Evolutionary conservation across 2,329 filamentous ascomycete genomes (phyloP).

Genomic region (Penicillium hesseltinei): DNA sequence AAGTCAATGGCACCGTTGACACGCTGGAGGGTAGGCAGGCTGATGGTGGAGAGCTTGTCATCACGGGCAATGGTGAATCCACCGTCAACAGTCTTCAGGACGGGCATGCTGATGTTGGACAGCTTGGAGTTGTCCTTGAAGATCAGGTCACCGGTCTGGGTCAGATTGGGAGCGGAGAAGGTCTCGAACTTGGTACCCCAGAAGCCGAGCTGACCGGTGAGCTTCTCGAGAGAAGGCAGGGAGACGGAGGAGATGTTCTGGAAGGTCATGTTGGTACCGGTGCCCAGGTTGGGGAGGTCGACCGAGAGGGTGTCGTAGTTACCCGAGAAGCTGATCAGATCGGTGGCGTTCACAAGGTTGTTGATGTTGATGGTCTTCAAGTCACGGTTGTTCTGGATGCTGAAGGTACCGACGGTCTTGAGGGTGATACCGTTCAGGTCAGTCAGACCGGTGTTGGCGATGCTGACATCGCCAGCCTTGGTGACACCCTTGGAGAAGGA

Average conservation of each 20-base stretch:
- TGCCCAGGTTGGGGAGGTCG: slow-evolving; percentile 73
- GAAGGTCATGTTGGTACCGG: slow-evolving; percentile 78
- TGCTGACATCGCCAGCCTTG: slow-evolving; percentile 65
- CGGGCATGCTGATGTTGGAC: slow-evolving; percentile 73
- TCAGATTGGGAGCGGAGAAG: slow-evolving; percentile 49
- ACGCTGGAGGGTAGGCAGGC: slow-evolving; percentile 65
- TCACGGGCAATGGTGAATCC: slow-evolving; percentile 90
- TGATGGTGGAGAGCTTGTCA: slow-evolving; percentile 65
- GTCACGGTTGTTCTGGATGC: slow-evolving; percentile 87
- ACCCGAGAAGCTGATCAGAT: slow-evolving; percentile 69
- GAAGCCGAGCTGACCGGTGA: slow-evolving; percentile 80
- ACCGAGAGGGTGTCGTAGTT: slow-evolving; percentile 74
- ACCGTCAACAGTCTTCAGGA: slow-evolving; percentile 67
- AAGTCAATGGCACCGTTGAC: slow-evolving; percentile 81
- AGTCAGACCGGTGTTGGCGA: slow-evolving; percentile 82
- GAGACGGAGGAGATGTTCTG: slow-evolving; percentile 73
- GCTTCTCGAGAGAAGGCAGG: slow-evolving; percentile 67
- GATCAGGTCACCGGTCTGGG: slow-evolving; percentile 52
- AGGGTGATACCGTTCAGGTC: slow-evolving; percentile 80
- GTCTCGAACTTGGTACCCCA: slow-evolving; percentile 64
- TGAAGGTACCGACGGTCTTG: slow-evolving; percentile 65
- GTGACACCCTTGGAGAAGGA: slow-evolving; percentile 64
- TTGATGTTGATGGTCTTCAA: slow-evolving; percentile 71
- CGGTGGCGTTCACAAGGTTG: slow-evolving; percentile 72
- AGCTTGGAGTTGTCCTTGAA: slow-evolving; percentile 58